Evolutionary conservation across 1,284 basidiomycete species (phyloP).

Genomic region (Ganoderma sp.): DNA sequence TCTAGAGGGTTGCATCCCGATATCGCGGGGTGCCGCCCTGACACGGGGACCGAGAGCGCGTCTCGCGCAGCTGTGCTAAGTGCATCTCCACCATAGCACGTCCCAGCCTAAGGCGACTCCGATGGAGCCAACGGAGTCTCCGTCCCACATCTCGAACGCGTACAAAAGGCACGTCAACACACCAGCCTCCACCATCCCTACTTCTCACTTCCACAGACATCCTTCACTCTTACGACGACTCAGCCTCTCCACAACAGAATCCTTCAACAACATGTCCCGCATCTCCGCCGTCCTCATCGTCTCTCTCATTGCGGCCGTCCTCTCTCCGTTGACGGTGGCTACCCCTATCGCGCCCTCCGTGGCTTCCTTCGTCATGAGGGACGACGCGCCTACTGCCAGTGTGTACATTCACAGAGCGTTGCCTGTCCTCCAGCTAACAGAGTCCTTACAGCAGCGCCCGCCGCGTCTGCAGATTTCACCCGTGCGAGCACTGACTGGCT

Average conservation of each 20-base stretch:
- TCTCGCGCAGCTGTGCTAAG: neutral
- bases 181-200: neutral
- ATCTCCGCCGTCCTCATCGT: neutral
- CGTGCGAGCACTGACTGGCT: neutral
- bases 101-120: neutral
- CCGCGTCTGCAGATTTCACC: neutral
- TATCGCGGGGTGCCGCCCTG: neutral
- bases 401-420: neutral
- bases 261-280: neutral
- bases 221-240: neutral
- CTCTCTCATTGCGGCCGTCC: neutral
- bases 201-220: neutral
- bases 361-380: neutral
- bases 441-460: neutral
- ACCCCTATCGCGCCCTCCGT: neutral
- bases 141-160: neutral
- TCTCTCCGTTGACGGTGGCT: neutral
- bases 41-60: neutral
- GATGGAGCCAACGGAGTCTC: neutral
- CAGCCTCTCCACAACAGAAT: neutral
- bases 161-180: neutral
- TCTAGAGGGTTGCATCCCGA: neutral
- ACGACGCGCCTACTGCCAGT: neutral
- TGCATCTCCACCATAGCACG: neutral
- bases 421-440: neutral